These are phyloP conservation scores for Clonostachys chloroleuca DNA, from an alignment of 2,329 filamentous ascomycete species.

Conservation along the genomic window DNA sequence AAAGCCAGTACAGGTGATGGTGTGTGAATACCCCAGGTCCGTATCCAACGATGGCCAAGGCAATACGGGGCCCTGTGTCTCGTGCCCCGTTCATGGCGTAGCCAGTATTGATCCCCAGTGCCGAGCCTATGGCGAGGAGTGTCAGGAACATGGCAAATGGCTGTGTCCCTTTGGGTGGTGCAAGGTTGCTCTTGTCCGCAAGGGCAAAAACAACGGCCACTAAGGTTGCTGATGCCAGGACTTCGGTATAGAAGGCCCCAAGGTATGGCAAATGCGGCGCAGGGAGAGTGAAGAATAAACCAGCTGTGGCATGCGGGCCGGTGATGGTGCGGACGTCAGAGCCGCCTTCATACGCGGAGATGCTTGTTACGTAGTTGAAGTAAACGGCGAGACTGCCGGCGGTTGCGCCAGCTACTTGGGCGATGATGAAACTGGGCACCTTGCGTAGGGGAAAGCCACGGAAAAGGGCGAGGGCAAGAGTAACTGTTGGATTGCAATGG, in stretches of 20 bases:
- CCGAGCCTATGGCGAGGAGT: neutral
- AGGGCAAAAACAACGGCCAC: neutral
- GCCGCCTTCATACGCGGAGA: neutral
- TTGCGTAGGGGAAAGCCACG: neutral
- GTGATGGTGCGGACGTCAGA: neutral
- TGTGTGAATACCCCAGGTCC: neutral
- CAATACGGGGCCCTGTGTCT: neutral
- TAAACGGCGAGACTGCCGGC: neutral
- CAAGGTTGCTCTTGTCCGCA: slow-evolving; percentile 1
- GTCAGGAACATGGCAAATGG: neutral
- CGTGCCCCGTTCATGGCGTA: slow-evolving; percentile 1
- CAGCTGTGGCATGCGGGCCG: neutral
- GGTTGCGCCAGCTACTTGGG: neutral
- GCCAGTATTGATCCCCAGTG: neutral
- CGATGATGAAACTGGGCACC: neutral
- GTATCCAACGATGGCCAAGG: neutral
- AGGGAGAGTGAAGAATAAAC: slow-evolving; percentile 1
- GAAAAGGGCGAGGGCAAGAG: neutral
- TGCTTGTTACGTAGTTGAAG: neutral
- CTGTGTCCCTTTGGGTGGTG: slow-evolving; percentile 1
- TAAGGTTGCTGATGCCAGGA: neutral
- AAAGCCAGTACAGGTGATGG: neutral
- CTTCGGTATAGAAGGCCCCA: neutral
- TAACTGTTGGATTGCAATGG: slow-evolving; percentile 1
- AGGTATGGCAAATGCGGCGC: neutral